Evolutionary conservation across 495 filamentous ascomycete species (phyloP), one percentile per base, ranked within the genome.

Genomic region (Penicillium daleae): DNA sequence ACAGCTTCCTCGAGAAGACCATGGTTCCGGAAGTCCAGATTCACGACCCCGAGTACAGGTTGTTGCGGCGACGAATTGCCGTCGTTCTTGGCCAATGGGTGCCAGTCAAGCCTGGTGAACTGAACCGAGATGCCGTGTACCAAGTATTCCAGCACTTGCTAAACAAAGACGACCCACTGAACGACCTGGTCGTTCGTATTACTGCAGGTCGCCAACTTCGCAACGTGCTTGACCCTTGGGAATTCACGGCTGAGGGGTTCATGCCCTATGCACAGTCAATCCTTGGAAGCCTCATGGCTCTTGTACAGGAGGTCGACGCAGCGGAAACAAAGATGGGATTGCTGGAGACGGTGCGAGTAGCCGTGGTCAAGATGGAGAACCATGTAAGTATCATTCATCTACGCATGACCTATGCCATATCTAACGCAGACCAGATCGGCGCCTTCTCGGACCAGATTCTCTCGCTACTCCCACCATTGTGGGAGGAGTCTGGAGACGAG

Each of bases 81-180:
- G 92, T 99, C 54, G 71, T 97, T 7, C 79, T 99, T 15, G 90
- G 90, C 35, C 90, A 96, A 71, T 98, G 95, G 95, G 89, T 95
- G 12, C 79, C 90, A 0, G 83, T 97, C 60, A 89, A 89, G 64
- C 76, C 90, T 0, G 79, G 86, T 1, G 79, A 86, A 31, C 67
- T 85, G 21, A 90, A 87, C 56, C 79, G 86, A 52, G 79, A 87
- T 21, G 78, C 91, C n/a, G 84, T 97, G 19, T 97, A 96, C 65
- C 86, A 92, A 65, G 92, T 97, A 37, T 97, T 92, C 76, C 87
- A 91, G 64, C 89, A 96, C 74, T 78, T 99, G n/a, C 82, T 98
- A 15, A 87, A 92, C 68, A 83, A 84, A 24, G 79, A 85, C 13
- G 92, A 97, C 70, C 77, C 84, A 1, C 79, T 87, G 63, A 99